Evolutionary conservation across 2,329 filamentous ascomycete genomes (phyloP).

Genomic region (Pseudocercospora pini-densiflorae): DNA sequence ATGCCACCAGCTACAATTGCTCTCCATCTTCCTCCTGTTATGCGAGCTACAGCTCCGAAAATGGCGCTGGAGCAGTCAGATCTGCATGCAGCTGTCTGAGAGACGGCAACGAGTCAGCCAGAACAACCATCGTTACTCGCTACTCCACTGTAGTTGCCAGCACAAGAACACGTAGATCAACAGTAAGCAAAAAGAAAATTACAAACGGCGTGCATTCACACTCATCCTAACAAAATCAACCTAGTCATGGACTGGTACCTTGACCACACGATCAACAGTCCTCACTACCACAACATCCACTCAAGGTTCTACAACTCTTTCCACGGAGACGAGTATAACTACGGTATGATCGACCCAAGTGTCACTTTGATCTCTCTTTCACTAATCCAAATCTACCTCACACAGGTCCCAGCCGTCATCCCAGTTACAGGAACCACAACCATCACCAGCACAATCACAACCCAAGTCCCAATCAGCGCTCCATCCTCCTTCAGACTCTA

Average conservation of each 20-base stretch:
- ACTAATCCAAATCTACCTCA: not conserved
- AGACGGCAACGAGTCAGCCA: not conserved
- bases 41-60: not conserved
- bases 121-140: not conserved
- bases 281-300: not conserved
- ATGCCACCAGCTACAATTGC: not conserved
- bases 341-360: not conserved
- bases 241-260: not conserved
- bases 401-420: not conserved
- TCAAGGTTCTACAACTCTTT: not conserved
- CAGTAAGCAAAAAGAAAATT: not conserved
- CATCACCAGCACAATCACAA: not conserved
- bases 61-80: not conserved
- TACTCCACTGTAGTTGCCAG: not conserved
- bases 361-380: no score
- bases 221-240: not conserved
- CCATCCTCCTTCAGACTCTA: constrained; percentile 4
- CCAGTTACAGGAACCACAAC: constrained; percentile 5
- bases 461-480: not conserved
- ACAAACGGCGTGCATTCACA: not conserved
- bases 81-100: not conserved
- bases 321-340: not conserved
- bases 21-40: not conserved
- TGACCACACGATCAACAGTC: not conserved
- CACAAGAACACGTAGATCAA: not conserved